Percentiles rank a stretch among this genome's conserved stretches.
These are phyloP conservation scores for Pleurotus giganteus DNA, from an alignment of 768 basidiomycete genomes.

Conservation along the genomic window DNA sequence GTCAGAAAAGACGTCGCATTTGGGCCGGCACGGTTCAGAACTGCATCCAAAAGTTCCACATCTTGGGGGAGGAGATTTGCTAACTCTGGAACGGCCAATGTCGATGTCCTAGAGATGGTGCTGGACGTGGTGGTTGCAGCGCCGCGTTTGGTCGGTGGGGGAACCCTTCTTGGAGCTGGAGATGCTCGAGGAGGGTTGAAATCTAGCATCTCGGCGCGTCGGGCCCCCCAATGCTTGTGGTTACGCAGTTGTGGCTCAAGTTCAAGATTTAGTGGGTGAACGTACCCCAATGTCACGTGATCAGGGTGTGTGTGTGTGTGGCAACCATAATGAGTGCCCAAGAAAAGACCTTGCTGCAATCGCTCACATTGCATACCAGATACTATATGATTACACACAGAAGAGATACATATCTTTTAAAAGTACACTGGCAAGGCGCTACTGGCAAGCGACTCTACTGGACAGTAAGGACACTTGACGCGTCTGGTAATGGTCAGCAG, in stretches of 20 bases:
- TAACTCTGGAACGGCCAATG: constrained; percentile 48
- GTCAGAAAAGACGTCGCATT: constrained; percentile 73
- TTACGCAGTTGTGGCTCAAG: too few species aligned
- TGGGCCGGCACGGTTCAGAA: constrained; percentile 65
- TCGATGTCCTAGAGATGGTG: constrained; percentile 40
- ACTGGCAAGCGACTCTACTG: constrained; percentile 63
- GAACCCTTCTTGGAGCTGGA: not conserved
- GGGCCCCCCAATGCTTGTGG: not conserved
- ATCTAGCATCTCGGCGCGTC: constrained; percentile 6
- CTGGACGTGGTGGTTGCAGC: constrained; percentile 2
- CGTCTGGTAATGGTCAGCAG: constrained; percentile 45
- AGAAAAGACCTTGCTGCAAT: too few species aligned
- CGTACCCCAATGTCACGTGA: not conserved
- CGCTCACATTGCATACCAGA: not conserved
- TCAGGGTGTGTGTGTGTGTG: too few species aligned
- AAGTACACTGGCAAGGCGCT: constrained; percentile 67
- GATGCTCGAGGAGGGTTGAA: constrained; percentile 12
- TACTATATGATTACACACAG: not conserved
- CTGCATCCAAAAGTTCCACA: constrained; percentile 70
- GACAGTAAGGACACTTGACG: constrained; percentile 97
- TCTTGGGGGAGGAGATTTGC: constrained; percentile 50
- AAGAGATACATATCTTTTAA: constrained; percentile 25
- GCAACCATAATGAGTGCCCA: too few species aligned
- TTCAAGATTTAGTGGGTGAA: not conserved
- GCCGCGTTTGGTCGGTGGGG: not conserved